Base-by-base conservation (phyloP, 164 flowering plant genomes). In the Aristolochia fimbriata region DNA sequence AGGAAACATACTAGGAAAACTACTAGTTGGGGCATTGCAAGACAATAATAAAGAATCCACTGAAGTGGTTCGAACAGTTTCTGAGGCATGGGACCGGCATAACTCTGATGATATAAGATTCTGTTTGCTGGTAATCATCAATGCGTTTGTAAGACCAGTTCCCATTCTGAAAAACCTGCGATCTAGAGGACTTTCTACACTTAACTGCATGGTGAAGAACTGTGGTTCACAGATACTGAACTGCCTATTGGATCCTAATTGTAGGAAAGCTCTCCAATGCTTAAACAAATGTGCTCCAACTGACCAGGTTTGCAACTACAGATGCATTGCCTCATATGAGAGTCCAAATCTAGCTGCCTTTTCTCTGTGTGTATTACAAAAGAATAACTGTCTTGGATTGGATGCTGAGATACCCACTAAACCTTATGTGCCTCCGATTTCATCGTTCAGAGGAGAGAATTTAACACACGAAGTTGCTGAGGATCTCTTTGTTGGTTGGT, bases 61-160 rank as follows among this genome's bases (percentile, higher is more conserved):
- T 22, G 88, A 92, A 67, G 66, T 84, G 27, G 80, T 73, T 6
- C 57, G 20, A 51, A 80, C 93, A 19, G 72, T 92, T 12, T 77
- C 77, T 1, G 93, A 92, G 69, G 95, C 98, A 51, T 92, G 98
- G 98, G 74, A 66, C 1, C 83, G 96, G 13, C 75, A 76, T 47
- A 92, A 83, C 68, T 81, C 96, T 0, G 98, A 92, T 74, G 98
- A 92, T 69, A 86, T 92, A 73, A 78, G 96, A 65, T 92, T 92
- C 76, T 82, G 86, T 69, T 54, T 92, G 61, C 63, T 92, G 57
- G 84, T 92, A 15, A 77, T 92, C 51, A 84, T 87, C 68, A 87
- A 92, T 71, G 82, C 89, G 43, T 92, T 79, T 53, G 76, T 92
- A 72, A 77, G 78, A 70, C 96, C 98, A 6, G 91, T 92, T 24